These are phyloP conservation scores for Chrysoporthe deuterocubensis DNA, from an alignment of 2,329 filamentous ascomycete species.

Conservation along the genomic window DNA sequence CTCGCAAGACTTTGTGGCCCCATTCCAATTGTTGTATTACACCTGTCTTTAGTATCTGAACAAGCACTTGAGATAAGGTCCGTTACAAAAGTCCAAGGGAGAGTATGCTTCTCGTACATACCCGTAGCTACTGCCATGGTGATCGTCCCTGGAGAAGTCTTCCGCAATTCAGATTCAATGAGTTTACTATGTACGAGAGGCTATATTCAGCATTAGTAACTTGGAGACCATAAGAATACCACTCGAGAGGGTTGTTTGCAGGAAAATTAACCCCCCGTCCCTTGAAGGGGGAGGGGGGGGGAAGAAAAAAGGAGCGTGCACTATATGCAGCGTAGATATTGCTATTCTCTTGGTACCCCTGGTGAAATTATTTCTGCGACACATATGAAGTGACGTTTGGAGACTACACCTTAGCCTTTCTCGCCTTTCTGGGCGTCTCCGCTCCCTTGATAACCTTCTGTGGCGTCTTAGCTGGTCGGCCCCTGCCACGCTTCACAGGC, in stretches of 20 bases:
- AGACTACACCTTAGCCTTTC: slow-evolving; percentile 37
- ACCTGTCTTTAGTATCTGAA: background rate
- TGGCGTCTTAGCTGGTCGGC: slow-evolving; percentile 25
- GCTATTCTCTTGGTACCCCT: background rate
- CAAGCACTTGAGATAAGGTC: background rate
- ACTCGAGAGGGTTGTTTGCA: background rate
- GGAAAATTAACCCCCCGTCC: background rate
- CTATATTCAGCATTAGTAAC: background rate
- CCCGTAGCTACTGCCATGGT: background rate
- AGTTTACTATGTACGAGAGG: background rate
- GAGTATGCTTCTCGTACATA: background rate
- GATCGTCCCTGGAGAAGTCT: background rate
- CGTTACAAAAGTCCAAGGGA: background rate
- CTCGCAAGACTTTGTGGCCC: slow-evolving; percentile 4
- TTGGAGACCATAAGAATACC: background rate
- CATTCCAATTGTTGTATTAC: slow-evolving; percentile 26
- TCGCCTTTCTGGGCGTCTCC: slow-evolving; percentile 38
- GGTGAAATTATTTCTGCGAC: background rate
- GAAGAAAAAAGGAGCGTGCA: background rate
- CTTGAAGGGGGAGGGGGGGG: too few relatives aligned
- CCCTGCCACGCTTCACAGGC: slow-evolving; percentile 31
- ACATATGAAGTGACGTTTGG: slow-evolving; percentile 14
- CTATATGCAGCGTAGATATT: background rate
- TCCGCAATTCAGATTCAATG: background rate
- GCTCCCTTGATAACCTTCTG: slow-evolving; percentile 38